phyloP scores from a whole-genome alignment of 2,329 filamentous ascomycete species.

The Verticillium nubilum region DNA sequence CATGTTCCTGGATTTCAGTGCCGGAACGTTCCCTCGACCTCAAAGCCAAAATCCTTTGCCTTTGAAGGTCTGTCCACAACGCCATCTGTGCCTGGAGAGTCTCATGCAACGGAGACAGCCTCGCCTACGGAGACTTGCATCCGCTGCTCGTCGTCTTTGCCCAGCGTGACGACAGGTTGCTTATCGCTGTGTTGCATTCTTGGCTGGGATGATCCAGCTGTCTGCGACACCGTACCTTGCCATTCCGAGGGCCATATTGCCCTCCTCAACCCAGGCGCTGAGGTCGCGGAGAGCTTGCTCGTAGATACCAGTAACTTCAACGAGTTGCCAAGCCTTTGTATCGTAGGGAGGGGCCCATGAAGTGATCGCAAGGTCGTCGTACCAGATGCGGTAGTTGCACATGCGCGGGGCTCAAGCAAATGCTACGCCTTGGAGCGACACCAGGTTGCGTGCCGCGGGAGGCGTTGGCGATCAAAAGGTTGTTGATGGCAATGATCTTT shows the following conservation, averaged over 20 bases:
- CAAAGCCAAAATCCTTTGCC: neutral
- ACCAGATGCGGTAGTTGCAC: constrained; percentile 15
- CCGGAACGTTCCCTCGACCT: neutral
- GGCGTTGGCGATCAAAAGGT: constrained; percentile 15
- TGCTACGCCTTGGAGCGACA: constrained; percentile 11
- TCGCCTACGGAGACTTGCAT: constrained; percentile 8
- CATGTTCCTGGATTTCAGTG: neutral
- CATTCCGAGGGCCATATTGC: constrained; percentile 1
- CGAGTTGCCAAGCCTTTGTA: neutral
- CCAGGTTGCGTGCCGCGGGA: constrained; percentile 18
- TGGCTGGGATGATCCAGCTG: constrained; percentile 9
- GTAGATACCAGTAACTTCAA: constrained; percentile 10
- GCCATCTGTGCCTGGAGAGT: constrained; percentile 2
- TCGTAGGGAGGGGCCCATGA: constrained; percentile 1
- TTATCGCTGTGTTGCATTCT: constrained; percentile 3
- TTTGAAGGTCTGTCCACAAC: neutral
- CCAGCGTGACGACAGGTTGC: constrained; percentile 11
- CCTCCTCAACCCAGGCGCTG: constrained; percentile 13
- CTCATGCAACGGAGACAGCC: constrained; percentile 13
- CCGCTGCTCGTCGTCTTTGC: neutral
- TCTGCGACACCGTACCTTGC: constrained; percentile 7
- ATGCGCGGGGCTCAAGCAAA: constrained; percentile 6
- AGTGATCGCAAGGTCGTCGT: constrained; percentile 14
- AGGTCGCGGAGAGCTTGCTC: constrained; percentile 15
- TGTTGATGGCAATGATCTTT: constrained; percentile 17